Base-by-base conservation (phyloP, 495 filamentous ascomycete species). In the Patellaria atrata region DNA sequence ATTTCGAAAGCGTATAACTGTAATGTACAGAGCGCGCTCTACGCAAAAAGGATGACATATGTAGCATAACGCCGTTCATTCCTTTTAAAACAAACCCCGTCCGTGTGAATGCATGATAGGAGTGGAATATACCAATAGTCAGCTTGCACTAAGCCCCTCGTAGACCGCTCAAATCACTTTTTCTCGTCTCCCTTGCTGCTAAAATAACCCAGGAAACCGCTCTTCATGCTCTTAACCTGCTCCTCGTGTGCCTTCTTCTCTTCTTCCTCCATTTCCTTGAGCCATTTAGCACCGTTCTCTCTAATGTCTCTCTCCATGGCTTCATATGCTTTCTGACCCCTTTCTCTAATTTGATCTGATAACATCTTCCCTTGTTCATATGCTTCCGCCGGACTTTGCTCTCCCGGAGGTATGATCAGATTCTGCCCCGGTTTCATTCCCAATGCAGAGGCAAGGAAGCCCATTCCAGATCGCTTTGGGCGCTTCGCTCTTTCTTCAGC, bases 361-460 rank as follows among this genome's bases (percentile, higher is more conserved):
- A 91, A 65, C 77, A 94, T 97, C 72, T 96, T 93, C 19, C 83
- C 85, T 59, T 91, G 70, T 23, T 74, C 74, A 20, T 83, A 69
- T 3, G 77, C 82, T 49, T 87, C 79, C 1, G 70, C 60, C 2
- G 77, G 69, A 26, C 59, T 71, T 41, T 72, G 62, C 38, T 91
- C 83, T 24, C 62, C 50, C 22, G 75, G 79, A 27, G 79, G 68
- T 29, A 75, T 53, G 22, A 65, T 52, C 1, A 39, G 37, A 5
- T 51, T 41, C 40, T 40, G 30, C 3, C 53, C 44, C n/a, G 48
- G 71, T 57, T 79, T 81, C 42, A 91, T 59, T 7, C 87, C 87
- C n/a, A 94, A 57, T 22, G 75, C 65, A 40, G 60, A 63, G 40
- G 75, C 69, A 8, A 91, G 53, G 44, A 71, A 66, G 11, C 73